Evolutionary conservation across 1,139 yeast species (phyloP).

Genomic region (Lodderomyces margitis): DNA sequence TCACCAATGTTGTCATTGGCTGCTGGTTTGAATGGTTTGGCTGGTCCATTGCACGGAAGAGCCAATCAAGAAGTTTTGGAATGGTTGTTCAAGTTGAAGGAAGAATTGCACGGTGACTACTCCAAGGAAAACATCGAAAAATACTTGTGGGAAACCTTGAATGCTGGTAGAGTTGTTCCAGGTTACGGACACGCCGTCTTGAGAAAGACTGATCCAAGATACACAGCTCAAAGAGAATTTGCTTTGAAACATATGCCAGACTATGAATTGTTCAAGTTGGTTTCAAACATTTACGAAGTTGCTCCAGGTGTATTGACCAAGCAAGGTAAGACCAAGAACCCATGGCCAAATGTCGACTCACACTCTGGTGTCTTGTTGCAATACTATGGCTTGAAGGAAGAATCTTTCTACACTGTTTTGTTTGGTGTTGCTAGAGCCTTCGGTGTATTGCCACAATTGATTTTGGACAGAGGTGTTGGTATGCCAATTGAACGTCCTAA

Average conservation of each 20-base stretch:
- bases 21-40: conserved; percentile 95
- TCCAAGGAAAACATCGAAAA: conserved; percentile 75
- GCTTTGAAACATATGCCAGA: conserved; percentile 98
- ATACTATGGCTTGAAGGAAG: conserved; percentile 95
- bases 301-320: conserved; percentile 93
- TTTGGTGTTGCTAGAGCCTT: conserved; percentile 98
- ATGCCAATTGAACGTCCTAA: conserved; percentile 97
- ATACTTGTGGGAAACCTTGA: conserved; percentile 88
- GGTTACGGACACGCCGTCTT: conserved; percentile 98
- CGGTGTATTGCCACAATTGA: conserved; percentile 96
- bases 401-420: conserved; percentile 94
- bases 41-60: conserved; percentile 98
- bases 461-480: conserved; percentile 95
- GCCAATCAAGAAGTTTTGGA: conserved; percentile 98
- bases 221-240: conserved; percentile 95
- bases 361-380: conserved; percentile 96
- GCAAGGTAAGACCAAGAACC: conserved; percentile 98
- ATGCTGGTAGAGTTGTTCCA: conserved; percentile 93
- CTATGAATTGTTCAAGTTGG: conserved; percentile 87
- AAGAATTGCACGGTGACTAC: conserved; percentile 69
- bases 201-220: conserved; percentile 97
- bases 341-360: conserved; percentile 98
- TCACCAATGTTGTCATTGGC: conserved; percentile 91
- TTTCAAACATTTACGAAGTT: conserved; percentile 85
- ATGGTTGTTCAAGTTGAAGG: conserved; percentile 83